Conservation (phyloP, 768 basidiomycete species). For the Tephrocybe sp. region DNA sequence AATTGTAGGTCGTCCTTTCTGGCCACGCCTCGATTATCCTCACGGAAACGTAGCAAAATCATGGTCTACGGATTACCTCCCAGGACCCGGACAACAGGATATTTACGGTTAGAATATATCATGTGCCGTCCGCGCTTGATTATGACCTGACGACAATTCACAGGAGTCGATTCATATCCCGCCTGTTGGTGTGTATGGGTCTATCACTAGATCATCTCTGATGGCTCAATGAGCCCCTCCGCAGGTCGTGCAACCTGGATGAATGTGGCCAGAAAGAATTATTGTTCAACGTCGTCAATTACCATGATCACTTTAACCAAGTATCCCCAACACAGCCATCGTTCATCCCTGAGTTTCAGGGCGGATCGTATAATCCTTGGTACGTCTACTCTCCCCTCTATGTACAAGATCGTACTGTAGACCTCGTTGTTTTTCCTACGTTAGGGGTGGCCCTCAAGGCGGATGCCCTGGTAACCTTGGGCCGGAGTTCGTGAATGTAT, state of each 20-base stretch:
- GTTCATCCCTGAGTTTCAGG: conserved; percentile 10
- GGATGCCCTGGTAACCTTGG: conserved; percentile 10
- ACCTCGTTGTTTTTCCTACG: too few species aligned
- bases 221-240: too few species aligned
- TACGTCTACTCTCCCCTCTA: background rate
- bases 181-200: conserved; percentile 4
- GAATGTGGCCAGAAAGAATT: conserved; percentile 6
- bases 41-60: background rate
- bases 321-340: conserved; percentile 9
- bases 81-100: conserved; percentile 6
- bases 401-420: background rate
- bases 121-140: background rate
- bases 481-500: conserved; percentile 11
- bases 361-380: conserved; percentile 12
- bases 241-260: conserved; percentile 9
- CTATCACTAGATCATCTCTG: background rate
- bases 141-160: background rate
- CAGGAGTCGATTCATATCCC: conserved; percentile 8
- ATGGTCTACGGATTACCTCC: conserved; percentile 9
- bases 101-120: background rate
- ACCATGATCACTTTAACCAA: conserved; percentile 8
- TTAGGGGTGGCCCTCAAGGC: conserved; percentile 11
- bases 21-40: background rate
- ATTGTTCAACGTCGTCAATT: conserved; percentile 7
- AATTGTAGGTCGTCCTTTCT: conserved; percentile 3